phyloP scores from a whole-genome alignment of 2,329 filamentous ascomycete genomes.

The Polychaeton citri region DNA sequence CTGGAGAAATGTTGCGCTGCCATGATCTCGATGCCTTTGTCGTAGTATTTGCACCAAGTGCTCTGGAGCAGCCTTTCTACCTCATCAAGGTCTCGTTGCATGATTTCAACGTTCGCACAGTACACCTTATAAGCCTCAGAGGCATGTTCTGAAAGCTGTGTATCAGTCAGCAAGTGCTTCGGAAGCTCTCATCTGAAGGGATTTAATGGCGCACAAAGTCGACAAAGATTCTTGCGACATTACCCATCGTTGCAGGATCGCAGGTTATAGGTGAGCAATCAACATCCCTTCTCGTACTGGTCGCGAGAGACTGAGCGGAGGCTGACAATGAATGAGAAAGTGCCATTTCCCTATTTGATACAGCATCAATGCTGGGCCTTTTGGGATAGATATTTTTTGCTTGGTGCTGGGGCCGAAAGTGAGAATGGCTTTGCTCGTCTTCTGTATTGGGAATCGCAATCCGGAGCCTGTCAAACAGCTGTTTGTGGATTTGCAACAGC shows the following conservation, averaged over 20 bases:
- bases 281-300: too few species aligned
- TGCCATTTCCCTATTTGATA: too few species aligned
- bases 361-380: too few species aligned
- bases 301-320: too few species aligned
- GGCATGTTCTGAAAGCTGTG: too few species aligned
- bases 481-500: slow-evolving; percentile 68
- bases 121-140: slow-evolving; percentile 73
- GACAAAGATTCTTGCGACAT: not conserved
- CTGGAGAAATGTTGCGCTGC: slow-evolving; percentile 60
- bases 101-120: slow-evolving; percentile 74
- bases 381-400: too few species aligned
- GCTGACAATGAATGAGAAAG: too few species aligned
- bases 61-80: slow-evolving; percentile 51
- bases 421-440: too few species aligned
- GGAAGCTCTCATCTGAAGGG: too few species aligned
- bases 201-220: not conserved
- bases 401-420: too few species aligned
- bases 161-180: too few species aligned
- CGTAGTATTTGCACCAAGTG: slow-evolving; percentile 60
- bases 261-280: slow-evolving; percentile 42
- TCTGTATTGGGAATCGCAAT: slow-evolving; percentile 50
- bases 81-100: slow-evolving; percentile 63
- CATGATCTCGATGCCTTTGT: slow-evolving; percentile 72
- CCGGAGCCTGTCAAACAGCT: slow-evolving; percentile 63
- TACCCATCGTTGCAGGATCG: not conserved